Evolutionary conservation across 495 filamentous ascomycete species (phyloP), one percentile per base, ranked within the genome.

Genomic region (Xylaria sp.): DNA sequence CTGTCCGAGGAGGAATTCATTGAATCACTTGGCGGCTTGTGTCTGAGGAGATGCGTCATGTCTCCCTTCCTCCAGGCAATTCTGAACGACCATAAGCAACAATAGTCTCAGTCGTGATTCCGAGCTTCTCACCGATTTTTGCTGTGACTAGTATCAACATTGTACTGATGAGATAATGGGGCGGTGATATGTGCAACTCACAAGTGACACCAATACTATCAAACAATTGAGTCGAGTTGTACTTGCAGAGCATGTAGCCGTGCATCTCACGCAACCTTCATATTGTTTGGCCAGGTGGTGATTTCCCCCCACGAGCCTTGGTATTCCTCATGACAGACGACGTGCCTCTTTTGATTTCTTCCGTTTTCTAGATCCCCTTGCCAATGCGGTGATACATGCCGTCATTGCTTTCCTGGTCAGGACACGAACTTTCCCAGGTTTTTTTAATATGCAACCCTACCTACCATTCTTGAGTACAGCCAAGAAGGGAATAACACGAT

Each of bases 401-500:
- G 68, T 70, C 68, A 70, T 70, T n/a, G 59, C 14, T 44, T 61
- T 57, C 44, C 48, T 64, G 37, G n/a, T 8, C 58, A 31, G 29
- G 44, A 48, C 68, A 70, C 11, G 68, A 70, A 12, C 35, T 40
- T 64, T 21, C 50, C 61, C 59, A 70, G 35, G 61, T 37, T n/a
- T n/a, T n/a, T n/a, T 57, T 55, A 46, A 24, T 50, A 24, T 64
- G 68, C 58, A 61, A 63, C 68, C 57, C 40, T 61, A 70, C 44
- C 55, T 69, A n/a, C 40, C 67, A 41, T 52, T 41, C 37, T 26
- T 21, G 43, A 40, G 29, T 52, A 48, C 44, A 69, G 44, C 40
- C 40, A 55, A 52, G 31, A 69, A 69, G 41, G 53, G n/a, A 61
- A 69, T 61, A 61, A 29, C 57, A 61, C 67, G 41, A 61, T 62